Evolutionary conservation across 306 rosid genomes (phyloP), one percentile per base, ranked within the genome.

Genomic region (Mimosa pudica): DNA sequence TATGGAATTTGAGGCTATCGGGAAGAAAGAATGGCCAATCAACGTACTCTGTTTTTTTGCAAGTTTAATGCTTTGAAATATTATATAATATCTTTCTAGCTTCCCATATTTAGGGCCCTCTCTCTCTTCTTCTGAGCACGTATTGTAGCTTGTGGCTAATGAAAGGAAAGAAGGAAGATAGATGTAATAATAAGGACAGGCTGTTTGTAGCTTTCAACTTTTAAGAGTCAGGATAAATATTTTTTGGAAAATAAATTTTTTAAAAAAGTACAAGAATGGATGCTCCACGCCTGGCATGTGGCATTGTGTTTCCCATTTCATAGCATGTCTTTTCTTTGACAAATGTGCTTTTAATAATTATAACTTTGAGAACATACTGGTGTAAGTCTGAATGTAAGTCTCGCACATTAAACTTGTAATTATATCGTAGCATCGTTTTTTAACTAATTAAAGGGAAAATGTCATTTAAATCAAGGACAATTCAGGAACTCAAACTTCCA

Each of bases 291-390:
- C 92, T 88, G 77, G 90, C 93, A 91, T 85, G 95, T 90, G 97
- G 89, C 78, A 76, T 84, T 82, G 90, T 93, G 98, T 89, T 91
- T 93, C 93, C 90, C 90, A 89, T 89, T 93, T 84, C 89, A 82
- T 90, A 89, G 89, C 97, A 89, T 90, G 93, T 88, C 82, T 13
- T 82, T 78, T 61, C 44, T 80, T 78, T 72, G 42, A 5, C 42
- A 62, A 62, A 30, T 60, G 1, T 60, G 65, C 36, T 60, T 24
- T 60, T 55, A 8, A 18, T n/a, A n/a, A 55, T 55, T 6, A 17
- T n/a, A 10, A 10, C 4, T 61, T 10, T 61, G 16, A 30, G 24
- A 3, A 24, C 14, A 1, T 24, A 24, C 4, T 24, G 65, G 24
- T 24, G 10, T 60, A 3, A 35, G 8, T 24, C 1, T 60, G 3